Base-by-base conservation (phyloP, 2,329 filamentous ascomycete species). In the Penicillium brevicompactum region DNA sequence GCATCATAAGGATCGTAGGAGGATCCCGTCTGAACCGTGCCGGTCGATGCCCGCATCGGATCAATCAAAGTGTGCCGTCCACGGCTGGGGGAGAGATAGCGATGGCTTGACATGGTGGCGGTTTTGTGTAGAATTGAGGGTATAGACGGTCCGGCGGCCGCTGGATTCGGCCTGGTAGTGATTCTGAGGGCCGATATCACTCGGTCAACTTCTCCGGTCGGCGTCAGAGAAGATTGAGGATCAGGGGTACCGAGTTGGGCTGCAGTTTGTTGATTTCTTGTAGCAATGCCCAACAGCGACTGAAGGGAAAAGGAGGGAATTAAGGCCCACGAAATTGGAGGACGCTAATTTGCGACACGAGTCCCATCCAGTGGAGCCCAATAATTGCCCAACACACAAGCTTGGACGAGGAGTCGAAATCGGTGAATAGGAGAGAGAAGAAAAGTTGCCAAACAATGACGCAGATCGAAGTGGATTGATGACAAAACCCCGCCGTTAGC, bases 41-140 rank as follows among this genome's bases (percentile, higher is more conserved):
- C 74, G 6, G 74, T 77, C 16, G 76, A 77, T 30, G 74, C 69
- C 40, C 74, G 71, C 66, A 72, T 67, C 27, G 74, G 73, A 46
- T 76, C 74, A 46, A 67, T 61, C 57, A 71, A 57, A 54, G 58
- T 51, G 34, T 59, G 53, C 24, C 69, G 68, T 24, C 66, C 66
- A 49, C 65, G 61, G 3, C 64, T 64, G 13, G 75, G 72, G 31
- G 74, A 76, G 22, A 68, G 58, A 54, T 66, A 66, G 24, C 74
- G 73, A 54, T 71, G 67, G 52, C 63, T 61, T 38, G 68, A 62
- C 54, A 69, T 62, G 69, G 72, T 74, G n/a, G 27, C 59, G 52
- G 51, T 46, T 42, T 22, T 21, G n/a, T 30, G n/a, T 43, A 38
- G 31, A 48, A 42, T 27, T 22, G 40, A 16, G 48, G 24, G 21